Percentiles rank a stretch among this genome's conserved stretches.
Conservation (phyloP, 1,284 basidiomycete species). For the Irpex rosettiformis region DNA sequence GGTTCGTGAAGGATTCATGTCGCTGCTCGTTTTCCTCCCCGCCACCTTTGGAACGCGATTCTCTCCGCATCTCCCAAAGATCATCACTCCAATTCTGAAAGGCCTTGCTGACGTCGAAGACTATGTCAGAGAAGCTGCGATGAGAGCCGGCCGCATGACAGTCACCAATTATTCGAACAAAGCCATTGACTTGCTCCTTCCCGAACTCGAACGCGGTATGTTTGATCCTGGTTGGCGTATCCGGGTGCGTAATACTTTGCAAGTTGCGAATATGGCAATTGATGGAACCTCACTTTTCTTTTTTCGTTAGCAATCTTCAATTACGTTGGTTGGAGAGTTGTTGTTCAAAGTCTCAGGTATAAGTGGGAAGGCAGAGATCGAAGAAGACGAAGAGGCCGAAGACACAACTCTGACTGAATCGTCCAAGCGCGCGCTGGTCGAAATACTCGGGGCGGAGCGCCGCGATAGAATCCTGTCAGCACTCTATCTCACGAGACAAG, state of each 20-base stretch:
- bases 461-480: constrained; percentile 90
- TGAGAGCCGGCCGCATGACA: constrained; percentile 99
- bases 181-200: constrained; percentile 92
- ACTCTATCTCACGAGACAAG: constrained; percentile 92
- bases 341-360: constrained; percentile 99
- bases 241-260: constrained; percentile 75
- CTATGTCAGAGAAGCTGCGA: constrained; percentile 92
- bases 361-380: constrained; percentile 84
- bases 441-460: constrained; percentile 86
- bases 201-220: constrained; percentile 93
- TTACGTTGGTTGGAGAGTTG: constrained; percentile 93
- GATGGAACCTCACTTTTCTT: too few species aligned
- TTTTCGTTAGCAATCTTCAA: constrained; percentile 85
- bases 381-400: constrained; percentile 67
- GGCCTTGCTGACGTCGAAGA: constrained; percentile 95
- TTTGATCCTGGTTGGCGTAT: constrained; percentile 96
- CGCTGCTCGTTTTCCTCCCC: constrained; percentile 93
- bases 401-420: constrained; percentile 71
- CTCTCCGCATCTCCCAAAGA: constrained; percentile 92
- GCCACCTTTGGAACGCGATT: constrained; percentile 96
- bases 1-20: constrained; percentile 98
- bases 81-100: constrained; percentile 89
- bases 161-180: constrained; percentile 92
- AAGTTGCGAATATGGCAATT: too few species aligned
- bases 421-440: constrained; percentile 82